Evolutionary conservation across 2,329 filamentous ascomycete genomes (phyloP), one percentile per base, ranked within the genome.

Genomic region (Botrytis aclada): DNA sequence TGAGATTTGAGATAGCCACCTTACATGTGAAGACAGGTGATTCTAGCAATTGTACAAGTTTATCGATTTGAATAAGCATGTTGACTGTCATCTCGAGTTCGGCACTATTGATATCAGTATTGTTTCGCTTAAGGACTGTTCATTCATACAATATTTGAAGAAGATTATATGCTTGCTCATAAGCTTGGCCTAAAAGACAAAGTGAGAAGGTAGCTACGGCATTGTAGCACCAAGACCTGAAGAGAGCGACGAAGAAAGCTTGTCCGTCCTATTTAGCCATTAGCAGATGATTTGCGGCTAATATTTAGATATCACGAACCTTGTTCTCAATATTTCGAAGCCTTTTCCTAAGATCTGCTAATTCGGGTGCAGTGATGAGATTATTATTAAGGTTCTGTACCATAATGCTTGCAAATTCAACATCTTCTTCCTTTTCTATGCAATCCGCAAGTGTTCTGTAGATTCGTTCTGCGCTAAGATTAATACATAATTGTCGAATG

Each of bases 311-410:
- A n/a, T 63, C 14, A 18, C 77, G 72, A 83, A 92, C 92, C 84
- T 90, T 95, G 16, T 92, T 94, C 81, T 99, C 96, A 2, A 98
- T 85, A 78, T 97, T 99, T 47, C 96, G 88, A 69, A 99, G 84
- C 61, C 96, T 87, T 82, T 97, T 98, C 63, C 96, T 90, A 75
- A 99, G 86, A 78, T 98, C 97, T 1, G 93, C 90, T 43, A 99
- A 85, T 82, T 99, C 95, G 0, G 97, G 96, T 0, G 97, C 96
- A 2, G 97, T 99, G 77, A 99, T 98, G 71, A 99, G 90, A 79
- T 99, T 99, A 82, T 99, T 99, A 84, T 99, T 99, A 70, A 99
- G 86, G 79, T 98, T 98, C 82, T 99, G 96, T 43, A 99, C 94
- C 96, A 99, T 99, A 78, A 99, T 98, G 81, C 95, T 98, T 25